Conservation (phyloP, 306 rosid genomes). For the Nissolia schottii region DNA sequence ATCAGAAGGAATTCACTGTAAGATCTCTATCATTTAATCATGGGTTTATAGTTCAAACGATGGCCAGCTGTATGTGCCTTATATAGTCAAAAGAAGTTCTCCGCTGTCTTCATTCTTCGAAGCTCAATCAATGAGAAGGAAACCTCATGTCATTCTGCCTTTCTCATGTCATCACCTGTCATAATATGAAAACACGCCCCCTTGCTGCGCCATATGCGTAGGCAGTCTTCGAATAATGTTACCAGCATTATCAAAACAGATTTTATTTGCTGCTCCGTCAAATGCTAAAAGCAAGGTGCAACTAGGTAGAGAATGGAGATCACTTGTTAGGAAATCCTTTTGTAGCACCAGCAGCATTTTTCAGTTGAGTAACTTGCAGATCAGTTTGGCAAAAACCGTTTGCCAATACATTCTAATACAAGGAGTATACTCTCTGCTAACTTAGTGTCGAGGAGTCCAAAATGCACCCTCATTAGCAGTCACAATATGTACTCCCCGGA, state of each 20-base stretch:
- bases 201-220: neutral
- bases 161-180: neutral
- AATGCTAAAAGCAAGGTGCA: neutral
- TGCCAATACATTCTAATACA: neutral
- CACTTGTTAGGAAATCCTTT: neutral
- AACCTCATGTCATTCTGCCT: neutral
- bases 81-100: neutral
- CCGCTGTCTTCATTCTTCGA: neutral
- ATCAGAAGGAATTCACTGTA: neutral
- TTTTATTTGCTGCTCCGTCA: neutral
- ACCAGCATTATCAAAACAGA: neutral
- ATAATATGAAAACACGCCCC: neutral
- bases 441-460: neutral
- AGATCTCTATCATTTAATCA: neutral
- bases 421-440: neutral
- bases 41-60: neutral
- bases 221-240: neutral
- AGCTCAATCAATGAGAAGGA: neutral
- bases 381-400: neutral
- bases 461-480: slow-evolving; percentile 8
- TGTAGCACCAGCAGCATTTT: neutral
- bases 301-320: slow-evolving; percentile 2
- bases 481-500: neutral
- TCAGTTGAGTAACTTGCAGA: neutral
- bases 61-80: neutral